Conservation (phyloP, 2,329 filamentous ascomycete species). For the Scopulariopsis brevicaulis region DNA sequence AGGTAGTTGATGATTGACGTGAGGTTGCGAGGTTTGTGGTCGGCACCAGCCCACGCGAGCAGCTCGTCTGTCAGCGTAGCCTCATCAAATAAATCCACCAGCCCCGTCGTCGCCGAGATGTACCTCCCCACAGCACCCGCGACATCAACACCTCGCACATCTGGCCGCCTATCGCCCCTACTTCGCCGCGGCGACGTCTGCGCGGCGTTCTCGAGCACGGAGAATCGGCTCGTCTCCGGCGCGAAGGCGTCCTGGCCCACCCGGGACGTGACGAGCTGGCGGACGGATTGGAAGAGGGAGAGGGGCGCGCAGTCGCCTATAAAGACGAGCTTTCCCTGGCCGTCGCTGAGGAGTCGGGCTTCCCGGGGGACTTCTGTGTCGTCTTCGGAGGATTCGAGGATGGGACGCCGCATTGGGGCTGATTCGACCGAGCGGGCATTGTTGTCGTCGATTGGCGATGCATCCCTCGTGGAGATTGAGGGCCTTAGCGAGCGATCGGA, state of each 20-base stretch:
- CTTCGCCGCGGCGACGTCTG: slow-evolving; percentile 6
- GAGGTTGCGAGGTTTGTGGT: slow-evolving; percentile 20
- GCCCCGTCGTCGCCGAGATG: slow-evolving; percentile 26
- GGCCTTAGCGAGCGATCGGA: background rate
- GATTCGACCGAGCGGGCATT: background rate
- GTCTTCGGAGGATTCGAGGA: slow-evolving; percentile 23
- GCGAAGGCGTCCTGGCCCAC: slow-evolving; percentile 39
- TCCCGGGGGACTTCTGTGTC: slow-evolving; percentile 43
- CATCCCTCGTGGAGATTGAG: background rate
- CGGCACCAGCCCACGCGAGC: slow-evolving; percentile 25
- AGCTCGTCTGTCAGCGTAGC: slow-evolving; percentile 25
- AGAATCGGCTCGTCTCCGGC: slow-evolving; percentile 36
- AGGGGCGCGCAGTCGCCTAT: slow-evolving; percentile 45
- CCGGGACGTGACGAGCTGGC: slow-evolving; percentile 35
- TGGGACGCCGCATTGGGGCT: background rate
- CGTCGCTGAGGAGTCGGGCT: slow-evolving; percentile 37
- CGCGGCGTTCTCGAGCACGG: slow-evolving; percentile 33
- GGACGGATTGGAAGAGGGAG: slow-evolving; percentile 43
- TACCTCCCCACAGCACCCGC: slow-evolving; percentile 21
- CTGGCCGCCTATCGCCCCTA: slow-evolving; percentile 9
- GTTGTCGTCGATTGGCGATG: background rate
- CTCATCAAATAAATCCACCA: slow-evolving; percentile 37
- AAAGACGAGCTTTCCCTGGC: slow-evolving; percentile 41
- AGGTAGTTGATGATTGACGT: slow-evolving; percentile 33
- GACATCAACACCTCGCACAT: slow-evolving; percentile 15